Evolutionary conservation across 1,284 basidiomycete genomes (phyloP), one percentile per base, ranked within the genome.

Genomic region (Coriolopsis trogii): DNA sequence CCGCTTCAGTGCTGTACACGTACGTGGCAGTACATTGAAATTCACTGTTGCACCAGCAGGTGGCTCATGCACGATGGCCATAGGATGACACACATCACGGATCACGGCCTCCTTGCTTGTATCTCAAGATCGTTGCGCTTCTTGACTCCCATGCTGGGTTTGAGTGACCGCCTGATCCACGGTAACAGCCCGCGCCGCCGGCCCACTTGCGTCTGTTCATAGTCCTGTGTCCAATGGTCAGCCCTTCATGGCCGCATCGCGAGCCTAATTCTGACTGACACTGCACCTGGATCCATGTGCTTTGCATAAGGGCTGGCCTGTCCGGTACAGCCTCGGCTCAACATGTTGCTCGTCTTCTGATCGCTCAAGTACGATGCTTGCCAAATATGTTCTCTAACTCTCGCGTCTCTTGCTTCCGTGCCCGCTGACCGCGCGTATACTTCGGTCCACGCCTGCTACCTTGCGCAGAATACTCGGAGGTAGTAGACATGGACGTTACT

Each of bases 381-480:
- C 57, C 50, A 46, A 46, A 55, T 34, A 20, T 23, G 49, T 47
- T 23, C 31, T 29, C 15, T 8, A n/a, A 8, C 40, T 55, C 53
- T 46, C 51, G 53, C 48, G 44, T 40, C 15, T 12, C 13, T 18
- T 26, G 25, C 18, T 3, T 6, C 41, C 46, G 44, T 53, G 45
- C 46, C 57, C 28, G 30, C 36, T 42, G 31, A 31, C 21, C 29
- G 30, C 57, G 57, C 57, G 20, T 33, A 51, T 56, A 41, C 57
- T 39, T 59, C 57, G 57, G 57, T 29, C 29, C 28, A 25, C 45
- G 40, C 41, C 12, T 30, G 40, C 34, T 30, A 41, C 28, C 38
- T 23, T 25, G 41, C 56, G 57, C 57, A 18, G 38, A 28, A 49
- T 53, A 46, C 40, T 56, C 57, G 57, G 57, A 33, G 53, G 45